These are phyloP conservation scores for Penicillium flavigenum DNA, from an alignment of 495 filamentous ascomycete genomes.

Conservation along the genomic window DNA sequence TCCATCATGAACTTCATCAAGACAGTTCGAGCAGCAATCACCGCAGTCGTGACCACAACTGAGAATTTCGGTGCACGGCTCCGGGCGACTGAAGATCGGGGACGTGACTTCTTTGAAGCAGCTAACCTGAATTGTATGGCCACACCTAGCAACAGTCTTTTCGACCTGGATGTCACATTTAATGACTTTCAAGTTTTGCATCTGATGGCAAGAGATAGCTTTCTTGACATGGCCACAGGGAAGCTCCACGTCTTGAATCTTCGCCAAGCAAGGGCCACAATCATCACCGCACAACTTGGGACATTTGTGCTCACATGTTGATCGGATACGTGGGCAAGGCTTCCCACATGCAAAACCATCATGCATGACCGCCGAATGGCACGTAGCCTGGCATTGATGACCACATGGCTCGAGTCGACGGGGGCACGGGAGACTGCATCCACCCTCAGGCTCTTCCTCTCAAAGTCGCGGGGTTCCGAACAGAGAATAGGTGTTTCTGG, in stretches of 20 bases:
- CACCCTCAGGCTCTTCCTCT: slow-evolving; percentile 17
- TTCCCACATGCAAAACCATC: slow-evolving; percentile 11
- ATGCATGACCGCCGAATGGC: slow-evolving; percentile 16
- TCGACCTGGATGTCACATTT: slow-evolving; percentile 6
- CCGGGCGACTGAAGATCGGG: slow-evolving; percentile 2
- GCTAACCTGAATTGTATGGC: slow-evolving; percentile 1
- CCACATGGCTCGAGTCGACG: slow-evolving; percentile 19
- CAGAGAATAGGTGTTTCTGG: slow-evolving; percentile 51
- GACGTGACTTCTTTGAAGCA: slow-evolving; percentile 10
- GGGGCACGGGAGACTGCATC: slow-evolving; percentile 13
- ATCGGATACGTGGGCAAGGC: slow-evolving; percentile 17
- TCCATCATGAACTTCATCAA: background rate
- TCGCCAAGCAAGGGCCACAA: slow-evolving; percentile 8
- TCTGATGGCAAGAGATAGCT: slow-evolving; percentile 5
- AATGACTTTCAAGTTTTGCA: background rate
- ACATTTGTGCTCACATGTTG: slow-evolving; percentile 10
- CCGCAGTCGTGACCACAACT: slow-evolving; percentile 9
- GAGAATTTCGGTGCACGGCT: slow-evolving; percentile 8
- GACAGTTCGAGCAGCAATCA: slow-evolving; percentile 3
- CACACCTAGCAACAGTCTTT: slow-evolving; percentile 8
- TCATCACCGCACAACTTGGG: slow-evolving; percentile 14
- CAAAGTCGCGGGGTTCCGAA: slow-evolving; percentile 60
- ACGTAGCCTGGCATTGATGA: slow-evolving; percentile 15
- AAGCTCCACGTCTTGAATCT: slow-evolving; percentile 11
- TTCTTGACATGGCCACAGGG: slow-evolving; percentile 13